Percentiles rank a stretch among this genome's conserved stretches.
Evolutionary conservation across 108 stramenopile genomes (phyloP).

Genomic region (Cyclostephanos tholiformis): DNA sequence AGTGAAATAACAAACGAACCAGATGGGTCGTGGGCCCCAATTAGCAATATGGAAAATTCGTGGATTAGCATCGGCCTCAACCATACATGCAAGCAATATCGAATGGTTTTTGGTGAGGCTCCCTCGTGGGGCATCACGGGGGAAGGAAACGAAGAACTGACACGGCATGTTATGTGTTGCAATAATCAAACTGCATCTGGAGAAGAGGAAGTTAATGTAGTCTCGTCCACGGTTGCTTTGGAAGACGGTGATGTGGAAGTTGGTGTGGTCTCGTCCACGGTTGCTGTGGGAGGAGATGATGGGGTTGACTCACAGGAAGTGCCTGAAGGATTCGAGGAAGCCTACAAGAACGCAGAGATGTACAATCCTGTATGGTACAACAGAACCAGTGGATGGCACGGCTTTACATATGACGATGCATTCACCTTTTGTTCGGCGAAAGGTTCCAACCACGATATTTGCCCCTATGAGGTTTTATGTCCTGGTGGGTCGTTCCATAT

Average conservation of each 20-base stretch:
- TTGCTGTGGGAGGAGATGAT: neutral
- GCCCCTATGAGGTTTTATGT: slow-evolving; percentile 29
- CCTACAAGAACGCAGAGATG: neutral
- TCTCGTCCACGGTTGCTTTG: no score
- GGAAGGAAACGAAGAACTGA: slow-evolving; percentile 19
- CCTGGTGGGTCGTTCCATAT: slow-evolving; percentile 8
- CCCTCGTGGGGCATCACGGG: slow-evolving; percentile 21
- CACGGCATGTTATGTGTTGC: slow-evolving; percentile 26
- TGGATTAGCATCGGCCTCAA: neutral
- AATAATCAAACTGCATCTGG: neutral
- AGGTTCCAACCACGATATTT: slow-evolving; percentile 1
- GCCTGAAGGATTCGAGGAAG: neutral
- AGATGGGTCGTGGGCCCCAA: neutral
- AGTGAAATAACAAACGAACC: neutral
- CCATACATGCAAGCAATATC: neutral
- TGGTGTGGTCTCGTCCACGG: neutral
- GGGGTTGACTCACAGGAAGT: neutral
- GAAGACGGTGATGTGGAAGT: neutral
- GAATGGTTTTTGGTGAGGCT: neutral
- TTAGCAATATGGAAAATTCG: neutral
- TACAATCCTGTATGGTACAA: slow-evolving; percentile 7
- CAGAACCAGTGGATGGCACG: slow-evolving; percentile 13
- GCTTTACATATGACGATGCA: slow-evolving; percentile 8
- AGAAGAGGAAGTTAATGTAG: neutral
- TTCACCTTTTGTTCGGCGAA: slow-evolving; percentile 8